Conservation (phyloP, 441 rosid genomes). For the Gossypium laxum region DNA sequence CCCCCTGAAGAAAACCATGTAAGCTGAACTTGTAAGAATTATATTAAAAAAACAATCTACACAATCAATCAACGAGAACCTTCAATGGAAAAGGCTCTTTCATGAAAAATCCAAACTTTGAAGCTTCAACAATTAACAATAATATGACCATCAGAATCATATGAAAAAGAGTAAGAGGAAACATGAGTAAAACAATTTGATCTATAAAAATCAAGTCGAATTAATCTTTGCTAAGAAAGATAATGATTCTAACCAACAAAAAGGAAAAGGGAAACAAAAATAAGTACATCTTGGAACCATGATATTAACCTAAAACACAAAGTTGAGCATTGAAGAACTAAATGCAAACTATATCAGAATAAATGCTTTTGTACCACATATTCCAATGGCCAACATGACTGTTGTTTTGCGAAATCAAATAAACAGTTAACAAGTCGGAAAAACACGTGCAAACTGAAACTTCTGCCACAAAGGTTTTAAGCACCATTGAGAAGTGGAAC, state of each 20-base stretch:
- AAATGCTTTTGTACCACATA: not conserved
- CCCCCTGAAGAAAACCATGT: slow-evolving; percentile 47
- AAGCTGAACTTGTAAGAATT: slow-evolving; percentile 7
- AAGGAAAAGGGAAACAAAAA: not conserved
- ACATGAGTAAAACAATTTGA: not conserved
- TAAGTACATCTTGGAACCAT: not conserved
- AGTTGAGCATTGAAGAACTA: not conserved
- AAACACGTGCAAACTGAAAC: too few species aligned
- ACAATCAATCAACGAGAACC: not conserved
- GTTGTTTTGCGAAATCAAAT: not conserved
- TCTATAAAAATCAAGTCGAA: not conserved
- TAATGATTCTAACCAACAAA: not conserved
- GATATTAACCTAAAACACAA: too few species aligned
- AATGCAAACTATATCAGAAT: not conserved
- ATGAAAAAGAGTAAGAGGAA: not conserved
- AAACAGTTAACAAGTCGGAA: not conserved
- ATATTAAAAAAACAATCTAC: not conserved
- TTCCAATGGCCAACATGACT: not conserved
- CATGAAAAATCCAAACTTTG: not conserved
- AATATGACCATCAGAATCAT: not conserved
- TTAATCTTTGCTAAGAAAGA: too few species aligned
- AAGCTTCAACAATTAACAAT: not conserved
- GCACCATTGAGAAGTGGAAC: not conserved
- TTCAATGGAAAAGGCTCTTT: not conserved
- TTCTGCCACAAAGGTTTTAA: not conserved